These are phyloP conservation scores for Lasiodiplodia citricola DNA, from an alignment of 2,329 filamentous ascomycete species.

Conservation along the genomic window DNA sequence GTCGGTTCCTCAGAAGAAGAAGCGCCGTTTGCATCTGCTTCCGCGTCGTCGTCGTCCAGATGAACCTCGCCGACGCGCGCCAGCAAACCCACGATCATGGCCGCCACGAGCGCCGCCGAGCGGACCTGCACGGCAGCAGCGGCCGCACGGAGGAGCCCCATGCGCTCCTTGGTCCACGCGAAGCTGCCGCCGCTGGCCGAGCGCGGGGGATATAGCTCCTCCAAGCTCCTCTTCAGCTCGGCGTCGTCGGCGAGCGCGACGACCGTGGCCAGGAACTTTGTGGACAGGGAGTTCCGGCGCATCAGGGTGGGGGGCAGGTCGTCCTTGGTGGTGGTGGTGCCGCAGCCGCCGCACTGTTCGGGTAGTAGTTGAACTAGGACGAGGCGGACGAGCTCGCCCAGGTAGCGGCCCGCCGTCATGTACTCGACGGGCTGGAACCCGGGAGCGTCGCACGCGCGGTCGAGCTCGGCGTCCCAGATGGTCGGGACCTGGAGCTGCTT, in stretches of 20 bases:
- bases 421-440: constrained; percentile 85
- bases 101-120: constrained; percentile 75
- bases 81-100: constrained; percentile 72
- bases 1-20: not conserved
- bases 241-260: constrained; percentile 51
- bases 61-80: constrained; percentile 71
- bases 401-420: constrained; percentile 79
- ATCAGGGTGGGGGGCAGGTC: constrained; percentile 61
- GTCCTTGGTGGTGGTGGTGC: constrained; percentile 29
- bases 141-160: constrained; percentile 67
- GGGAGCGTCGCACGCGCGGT: constrained; percentile 69
- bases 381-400: constrained; percentile 76
- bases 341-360: constrained; percentile 20
- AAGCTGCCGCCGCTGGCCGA: constrained; percentile 53
- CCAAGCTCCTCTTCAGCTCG: not conserved
- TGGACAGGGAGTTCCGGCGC: constrained; percentile 68
- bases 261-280: constrained; percentile 74
- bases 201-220: constrained; percentile 45
- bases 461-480: constrained; percentile 72
- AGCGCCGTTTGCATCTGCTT: not conserved
- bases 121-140: constrained; percentile 73
- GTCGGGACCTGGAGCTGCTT: constrained; percentile 68
- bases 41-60: constrained; percentile 32
- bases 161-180: constrained; percentile 66
- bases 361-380: constrained; percentile 68